Percentiles rank a stretch among this genome's conserved stretches.
Evolutionary conservation across 2,329 filamentous ascomycete species (phyloP).

Genomic region (Didymellaceae sp.): DNA sequence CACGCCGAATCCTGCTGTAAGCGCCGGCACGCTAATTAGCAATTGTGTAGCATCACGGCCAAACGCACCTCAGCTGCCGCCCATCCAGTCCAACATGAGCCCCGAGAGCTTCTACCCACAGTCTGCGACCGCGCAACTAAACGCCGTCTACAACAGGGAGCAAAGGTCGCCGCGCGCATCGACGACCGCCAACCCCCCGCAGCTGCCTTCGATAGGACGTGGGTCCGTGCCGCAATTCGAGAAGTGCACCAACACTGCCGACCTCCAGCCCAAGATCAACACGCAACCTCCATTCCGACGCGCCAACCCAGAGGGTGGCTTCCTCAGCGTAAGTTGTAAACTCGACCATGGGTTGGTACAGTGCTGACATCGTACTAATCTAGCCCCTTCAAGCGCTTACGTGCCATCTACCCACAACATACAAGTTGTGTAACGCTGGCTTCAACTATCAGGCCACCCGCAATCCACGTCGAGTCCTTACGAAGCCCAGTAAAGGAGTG

Average conservation of each 20-base stretch:
- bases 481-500: slow-evolving; percentile 96
- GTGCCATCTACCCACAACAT: slow-evolving; percentile 89
- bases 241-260: slow-evolving; percentile 73
- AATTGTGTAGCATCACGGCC: slow-evolving; percentile 54
- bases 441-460: slow-evolving; percentile 99
- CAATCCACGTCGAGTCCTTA: slow-evolving; percentile 92
- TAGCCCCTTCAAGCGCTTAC: slow-evolving; percentile 96
- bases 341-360: not conserved
- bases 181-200: slow-evolving; percentile 55
- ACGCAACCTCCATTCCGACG: slow-evolving; percentile 87
- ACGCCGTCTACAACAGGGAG: slow-evolving; percentile 67
- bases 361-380: slow-evolving; percentile 24
- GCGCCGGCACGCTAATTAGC: slow-evolving; percentile 31
- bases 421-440: slow-evolving; percentile 95
- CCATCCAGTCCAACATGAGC: slow-evolving; percentile 73
- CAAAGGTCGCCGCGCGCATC: slow-evolving; percentile 56
- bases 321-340: slow-evolving; percentile 81
- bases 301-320: slow-evolving; percentile 95
- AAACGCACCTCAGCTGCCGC: slow-evolving; percentile 72
- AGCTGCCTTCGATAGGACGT: slow-evolving; percentile 54
- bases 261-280: slow-evolving; percentile 84
- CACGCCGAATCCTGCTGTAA: slow-evolving; percentile 11
- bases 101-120: slow-evolving; percentile 74
- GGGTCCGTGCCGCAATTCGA: slow-evolving; percentile 87
- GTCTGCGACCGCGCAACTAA: slow-evolving; percentile 73